Evolutionary conservation across 176 grass and related monocot species (phyloP).

Genomic region (Bolboschoenus planiculmis): DNA sequence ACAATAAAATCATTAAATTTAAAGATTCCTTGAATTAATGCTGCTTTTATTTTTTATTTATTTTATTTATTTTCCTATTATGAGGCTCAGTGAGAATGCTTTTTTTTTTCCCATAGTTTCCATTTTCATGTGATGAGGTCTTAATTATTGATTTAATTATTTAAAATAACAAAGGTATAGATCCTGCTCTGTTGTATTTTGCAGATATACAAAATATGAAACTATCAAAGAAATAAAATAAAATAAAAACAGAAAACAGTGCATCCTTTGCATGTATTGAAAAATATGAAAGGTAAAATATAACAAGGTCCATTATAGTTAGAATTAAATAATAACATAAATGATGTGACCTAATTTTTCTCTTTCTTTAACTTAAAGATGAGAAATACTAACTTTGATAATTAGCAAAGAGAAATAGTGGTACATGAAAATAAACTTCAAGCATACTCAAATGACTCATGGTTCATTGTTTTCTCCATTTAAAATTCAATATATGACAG

Average conservation of each 20-base stretch:
- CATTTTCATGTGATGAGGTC: too few relatives aligned
- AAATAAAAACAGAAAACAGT: not conserved
- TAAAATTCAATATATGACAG: not conserved
- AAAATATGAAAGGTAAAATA: not conserved
- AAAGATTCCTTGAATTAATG: not conserved
- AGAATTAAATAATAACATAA: not conserved
- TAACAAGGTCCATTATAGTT: not conserved
- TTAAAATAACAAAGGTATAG: not conserved
- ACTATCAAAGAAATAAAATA: not conserved
- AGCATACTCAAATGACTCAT: not conserved
- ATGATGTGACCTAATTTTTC: not conserved
- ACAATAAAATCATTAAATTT: not conserved
- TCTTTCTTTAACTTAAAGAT: not conserved
- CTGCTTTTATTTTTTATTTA: not conserved
- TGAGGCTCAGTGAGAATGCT: not conserved
- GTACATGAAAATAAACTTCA: slow-evolving; percentile 7
- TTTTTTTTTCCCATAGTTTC: not conserved
- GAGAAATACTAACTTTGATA: not conserved
- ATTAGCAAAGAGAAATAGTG: not conserved
- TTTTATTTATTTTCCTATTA: not conserved
- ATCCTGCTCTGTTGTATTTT: not conserved
- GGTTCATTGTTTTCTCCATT: not conserved
- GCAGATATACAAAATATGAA: not conserved
- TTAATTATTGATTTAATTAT: not conserved
- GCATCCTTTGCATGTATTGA: not conserved